Evolutionary conservation across 495 filamentous ascomycete species (phyloP), one percentile per base, ranked within the genome.

Genomic region (Platismatia glauca): DNA sequence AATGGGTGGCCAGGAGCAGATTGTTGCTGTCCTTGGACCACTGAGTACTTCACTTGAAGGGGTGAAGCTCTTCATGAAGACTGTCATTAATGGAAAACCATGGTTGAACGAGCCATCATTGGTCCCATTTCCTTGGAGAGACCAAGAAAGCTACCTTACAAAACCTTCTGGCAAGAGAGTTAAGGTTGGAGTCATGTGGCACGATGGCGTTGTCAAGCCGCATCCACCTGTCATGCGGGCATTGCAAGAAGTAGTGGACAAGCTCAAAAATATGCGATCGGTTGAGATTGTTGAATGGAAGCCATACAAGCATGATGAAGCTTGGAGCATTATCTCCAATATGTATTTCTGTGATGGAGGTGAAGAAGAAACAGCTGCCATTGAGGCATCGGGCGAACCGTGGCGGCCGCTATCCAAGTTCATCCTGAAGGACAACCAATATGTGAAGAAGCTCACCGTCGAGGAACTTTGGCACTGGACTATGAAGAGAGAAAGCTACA

Each of bases 161-260:
- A 72, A 74, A 2, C 24, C 59, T 33, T 69, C 69, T n/a, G 75
- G 64, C 0, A 75, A 72, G 56, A 76, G 79, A 60, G 73, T 90
- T 48, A 87, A 82, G 55, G 71, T 93, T 33, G 89, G 74, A 4
- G 81, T 93, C 27, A 74, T 91, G 57, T 86, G 83, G 81, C 75
- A 86, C 71, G 89, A 93, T 68, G 84, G 82, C 34, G 72, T 85
- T n/a, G 84, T 89, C 31, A 80, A 76, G 50, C 87, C 87, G 2
- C 88, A 91, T 67, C 89, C 88, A 6, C 89, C 89, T 1, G 75
- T 91, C 0, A 75, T 74, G 1, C 75, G 86, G 12, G 87, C 83
- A 11, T 70, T 91, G 24, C 72, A 77, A 46, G 69, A 80, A 35
- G 74, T 86, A 0, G 78, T 79, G n/a, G 72, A 74, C n/a, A 81